Percentiles rank a stretch among this genome's conserved stretches.
Conservation (phyloP, 441 rosid genomes). For the Erodium moschatum region DNA sequence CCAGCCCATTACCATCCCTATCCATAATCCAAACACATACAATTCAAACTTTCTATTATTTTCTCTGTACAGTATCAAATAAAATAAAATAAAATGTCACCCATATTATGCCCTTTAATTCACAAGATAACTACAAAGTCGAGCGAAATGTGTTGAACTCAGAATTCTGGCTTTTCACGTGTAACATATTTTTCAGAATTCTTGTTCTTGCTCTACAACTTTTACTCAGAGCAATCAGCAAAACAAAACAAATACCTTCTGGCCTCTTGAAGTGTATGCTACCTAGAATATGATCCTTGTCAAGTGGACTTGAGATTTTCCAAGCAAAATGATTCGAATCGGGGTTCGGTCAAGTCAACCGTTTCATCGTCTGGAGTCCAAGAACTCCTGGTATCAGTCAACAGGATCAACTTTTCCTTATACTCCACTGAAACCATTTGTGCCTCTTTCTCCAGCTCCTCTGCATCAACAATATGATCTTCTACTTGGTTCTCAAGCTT, state of each 20-base stretch:
- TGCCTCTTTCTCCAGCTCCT: slow-evolving; percentile 24
- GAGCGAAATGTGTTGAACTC: background rate
- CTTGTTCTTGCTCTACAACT: slow-evolving; percentile 2
- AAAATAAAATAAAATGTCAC: too few relatives aligned
- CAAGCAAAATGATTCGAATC: slow-evolving; percentile 67
- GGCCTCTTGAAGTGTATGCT: background rate
- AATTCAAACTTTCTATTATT: too few relatives aligned
- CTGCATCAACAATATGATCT: slow-evolving; percentile 21
- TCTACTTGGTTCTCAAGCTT: slow-evolving; percentile 20
- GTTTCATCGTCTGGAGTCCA: slow-evolving; percentile 51
- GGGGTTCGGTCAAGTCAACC: slow-evolving; percentile 84
- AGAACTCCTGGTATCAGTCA: slow-evolving; percentile 39
- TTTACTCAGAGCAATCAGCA: background rate
- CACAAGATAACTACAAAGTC: background rate
- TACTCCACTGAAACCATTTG: slow-evolving; percentile 25
- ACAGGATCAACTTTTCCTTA: slow-evolving; percentile 33
- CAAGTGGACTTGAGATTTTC: slow-evolving; percentile 36
- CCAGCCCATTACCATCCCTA: too few relatives aligned
- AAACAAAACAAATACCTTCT: background rate
- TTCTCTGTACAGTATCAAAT: background rate
- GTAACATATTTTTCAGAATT: background rate
- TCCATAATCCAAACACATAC: too few relatives aligned
- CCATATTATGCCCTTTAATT: background rate
- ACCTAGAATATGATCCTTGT: slow-evolving; percentile 12
- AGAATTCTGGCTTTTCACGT: background rate